A percentile compares a stretch with the other conserved stretches of the same genome.
These are phyloP conservation scores for Microbotryum intermedium DNA, from an alignment of 1,284 basidiomycete species.

Conservation along the genomic window DNA sequence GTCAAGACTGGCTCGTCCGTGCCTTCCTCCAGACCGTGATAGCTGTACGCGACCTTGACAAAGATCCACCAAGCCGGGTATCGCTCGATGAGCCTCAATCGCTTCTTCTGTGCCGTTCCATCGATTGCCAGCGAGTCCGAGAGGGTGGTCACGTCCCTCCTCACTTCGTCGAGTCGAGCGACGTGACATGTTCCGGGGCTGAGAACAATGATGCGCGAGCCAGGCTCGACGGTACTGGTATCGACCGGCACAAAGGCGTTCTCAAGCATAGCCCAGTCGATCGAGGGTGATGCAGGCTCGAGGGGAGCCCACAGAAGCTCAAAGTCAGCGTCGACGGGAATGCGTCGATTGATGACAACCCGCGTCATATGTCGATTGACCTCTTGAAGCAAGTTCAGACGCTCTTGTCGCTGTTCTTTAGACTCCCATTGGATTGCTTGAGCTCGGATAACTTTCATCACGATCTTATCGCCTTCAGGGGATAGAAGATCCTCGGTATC, in stretches of 20 bases:
- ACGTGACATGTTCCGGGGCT: not conserved
- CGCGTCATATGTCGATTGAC: constrained; percentile 15
- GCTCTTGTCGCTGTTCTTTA: not conserved
- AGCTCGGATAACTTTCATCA: not conserved
- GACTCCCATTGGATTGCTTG: not conserved
- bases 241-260: constrained; percentile 7
- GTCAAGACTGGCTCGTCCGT: no score
- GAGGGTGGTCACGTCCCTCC: constrained; percentile 5
- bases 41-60: not conserved
- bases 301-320: constrained; percentile 16
- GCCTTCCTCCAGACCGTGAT: not conserved
- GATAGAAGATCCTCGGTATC: no score
- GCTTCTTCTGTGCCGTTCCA: not conserved
- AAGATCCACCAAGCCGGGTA: constrained; percentile 7
- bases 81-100: not conserved
- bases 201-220: constrained; percentile 6
- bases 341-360: constrained; percentile 19
- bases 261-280: constrained; percentile 22
- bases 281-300: not conserved
- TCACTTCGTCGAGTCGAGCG: not conserved
- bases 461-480: no score
- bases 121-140: not conserved
- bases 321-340: constrained; percentile 10
- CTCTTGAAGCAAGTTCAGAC: constrained; percentile 10
- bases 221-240: not conserved